These are phyloP conservation scores for Schrenkiella parvula DNA, from an alignment of 345 rosid species.

Conservation along the genomic window DNA sequence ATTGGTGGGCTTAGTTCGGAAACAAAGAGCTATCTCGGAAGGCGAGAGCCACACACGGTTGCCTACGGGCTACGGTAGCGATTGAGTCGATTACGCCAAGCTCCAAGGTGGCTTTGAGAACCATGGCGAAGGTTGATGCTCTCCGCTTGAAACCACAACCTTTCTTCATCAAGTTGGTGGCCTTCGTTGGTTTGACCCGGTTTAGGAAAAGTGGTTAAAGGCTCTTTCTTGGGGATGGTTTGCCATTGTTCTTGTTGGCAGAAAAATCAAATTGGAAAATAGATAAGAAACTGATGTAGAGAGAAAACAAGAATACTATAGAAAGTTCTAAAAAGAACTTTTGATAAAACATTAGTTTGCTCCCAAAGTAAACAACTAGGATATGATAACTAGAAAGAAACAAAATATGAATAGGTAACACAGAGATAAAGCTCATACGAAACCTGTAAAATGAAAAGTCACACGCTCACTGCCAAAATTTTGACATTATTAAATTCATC, in stretches of 20 bases:
- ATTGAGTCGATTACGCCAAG: constrained; percentile 47
- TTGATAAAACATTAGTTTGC: too few species aligned
- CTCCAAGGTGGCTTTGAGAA: constrained; percentile 43
- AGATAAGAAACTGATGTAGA: background rate
- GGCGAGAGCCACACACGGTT: constrained; percentile 25
- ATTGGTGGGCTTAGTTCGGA: too few species aligned
- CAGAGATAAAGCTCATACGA: too few species aligned
- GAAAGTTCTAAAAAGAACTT: too few species aligned
- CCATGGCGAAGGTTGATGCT: constrained; percentile 43
- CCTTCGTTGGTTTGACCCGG: background rate
- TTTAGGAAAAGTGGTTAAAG: background rate
- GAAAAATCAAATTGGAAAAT: background rate
- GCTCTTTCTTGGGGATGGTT: background rate
- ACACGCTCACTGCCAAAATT: too few species aligned
- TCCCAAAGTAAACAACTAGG: too few species aligned
- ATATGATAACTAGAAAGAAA: too few species aligned
- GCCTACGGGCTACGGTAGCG: constrained; percentile 28
- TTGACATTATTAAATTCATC: too few species aligned
- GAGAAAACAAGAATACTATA: background rate
- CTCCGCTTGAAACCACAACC: background rate
- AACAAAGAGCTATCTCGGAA: too few species aligned
- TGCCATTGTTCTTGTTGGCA: background rate
- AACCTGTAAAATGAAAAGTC: too few species aligned
- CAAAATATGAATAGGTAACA: too few species aligned
- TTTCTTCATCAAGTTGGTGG: background rate